These are phyloP conservation scores for Camelina hispida DNA, from an alignment of 345 rosid genomes.

Conservation along the genomic window DNA sequence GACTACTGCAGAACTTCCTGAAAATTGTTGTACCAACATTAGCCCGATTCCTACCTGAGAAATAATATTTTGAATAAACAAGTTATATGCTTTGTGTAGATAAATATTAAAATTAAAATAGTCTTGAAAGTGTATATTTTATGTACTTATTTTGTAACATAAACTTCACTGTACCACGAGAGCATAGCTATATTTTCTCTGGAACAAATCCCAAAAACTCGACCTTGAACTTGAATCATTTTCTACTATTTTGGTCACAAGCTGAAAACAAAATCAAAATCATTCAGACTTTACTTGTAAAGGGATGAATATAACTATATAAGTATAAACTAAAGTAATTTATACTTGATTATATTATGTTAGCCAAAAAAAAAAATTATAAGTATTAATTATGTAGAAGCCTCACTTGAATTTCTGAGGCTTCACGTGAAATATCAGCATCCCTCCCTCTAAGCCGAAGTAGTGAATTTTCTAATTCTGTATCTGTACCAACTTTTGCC, in stretches of 20 bases:
- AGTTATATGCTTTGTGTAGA: conserved; percentile 18
- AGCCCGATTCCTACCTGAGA: conserved; percentile 57
- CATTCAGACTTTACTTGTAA: background rate
- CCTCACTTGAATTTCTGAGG: conserved; percentile 56
- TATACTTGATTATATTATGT: background rate
- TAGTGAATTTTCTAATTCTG: conserved; percentile 57
- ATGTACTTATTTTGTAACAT: background rate
- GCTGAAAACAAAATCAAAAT: conserved; percentile 40
- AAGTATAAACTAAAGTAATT: background rate
- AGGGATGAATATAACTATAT: background rate
- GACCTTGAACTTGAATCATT: conserved; percentile 41
- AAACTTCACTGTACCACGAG: conserved; percentile 42
- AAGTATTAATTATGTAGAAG: background rate
- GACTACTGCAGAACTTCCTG: conserved; percentile 44
- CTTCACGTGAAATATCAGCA: conserved; percentile 59
- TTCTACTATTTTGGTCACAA: conserved; percentile 39
- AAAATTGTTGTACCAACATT: conserved; percentile 52
- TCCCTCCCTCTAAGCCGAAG: conserved; percentile 56
- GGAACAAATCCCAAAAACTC: conserved; percentile 47
- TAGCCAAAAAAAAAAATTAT: no score
- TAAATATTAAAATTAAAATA: background rate
- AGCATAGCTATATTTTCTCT: conserved; percentile 50
- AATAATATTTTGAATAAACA: background rate
- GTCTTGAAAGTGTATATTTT: background rate
- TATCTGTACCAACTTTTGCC: conserved; percentile 55